phyloP scores from a whole-genome alignment of 176 grass and related monocot species.

The Carex myosuroides region DNA sequence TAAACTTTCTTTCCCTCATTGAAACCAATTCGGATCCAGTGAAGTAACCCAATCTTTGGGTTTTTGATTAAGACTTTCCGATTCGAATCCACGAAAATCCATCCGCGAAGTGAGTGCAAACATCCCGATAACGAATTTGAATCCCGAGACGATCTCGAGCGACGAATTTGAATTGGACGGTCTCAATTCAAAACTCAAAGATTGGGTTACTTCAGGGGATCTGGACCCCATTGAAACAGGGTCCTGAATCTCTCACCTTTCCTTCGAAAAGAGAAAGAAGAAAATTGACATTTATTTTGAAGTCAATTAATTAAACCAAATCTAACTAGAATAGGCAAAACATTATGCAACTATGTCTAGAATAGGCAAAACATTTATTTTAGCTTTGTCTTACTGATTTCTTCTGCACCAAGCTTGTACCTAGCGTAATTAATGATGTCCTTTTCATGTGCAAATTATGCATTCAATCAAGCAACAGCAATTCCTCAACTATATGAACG shows the following conservation, averaged over 20 bases:
- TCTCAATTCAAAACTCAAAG: no score
- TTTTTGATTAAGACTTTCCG: no score
- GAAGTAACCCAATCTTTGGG: no score
- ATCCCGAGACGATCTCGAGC: no score
- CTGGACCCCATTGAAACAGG: neutral
- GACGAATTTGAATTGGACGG: no score
- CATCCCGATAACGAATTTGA: no score
- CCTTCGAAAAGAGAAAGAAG: neutral
- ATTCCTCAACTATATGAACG: neutral
- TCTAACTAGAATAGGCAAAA: neutral
- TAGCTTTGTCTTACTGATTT: no score
- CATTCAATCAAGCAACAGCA: constrained; percentile 8
- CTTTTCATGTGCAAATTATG: neutral
- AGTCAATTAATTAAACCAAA: neutral
- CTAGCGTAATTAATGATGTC: neutral
- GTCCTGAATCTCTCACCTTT: neutral
- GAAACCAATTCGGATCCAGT: neutral
- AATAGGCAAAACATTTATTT: no score
- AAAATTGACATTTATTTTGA: neutral
- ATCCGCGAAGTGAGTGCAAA: no score
- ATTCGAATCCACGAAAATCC: no score
- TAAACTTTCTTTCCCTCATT: neutral
- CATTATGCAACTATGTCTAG: constrained; percentile 6
- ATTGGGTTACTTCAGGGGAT: no score
- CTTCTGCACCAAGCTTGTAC: neutral